Evolutionary conservation across 108 stramenopile genomes (phyloP).

Genomic region (Cyclotella sp.): DNA sequence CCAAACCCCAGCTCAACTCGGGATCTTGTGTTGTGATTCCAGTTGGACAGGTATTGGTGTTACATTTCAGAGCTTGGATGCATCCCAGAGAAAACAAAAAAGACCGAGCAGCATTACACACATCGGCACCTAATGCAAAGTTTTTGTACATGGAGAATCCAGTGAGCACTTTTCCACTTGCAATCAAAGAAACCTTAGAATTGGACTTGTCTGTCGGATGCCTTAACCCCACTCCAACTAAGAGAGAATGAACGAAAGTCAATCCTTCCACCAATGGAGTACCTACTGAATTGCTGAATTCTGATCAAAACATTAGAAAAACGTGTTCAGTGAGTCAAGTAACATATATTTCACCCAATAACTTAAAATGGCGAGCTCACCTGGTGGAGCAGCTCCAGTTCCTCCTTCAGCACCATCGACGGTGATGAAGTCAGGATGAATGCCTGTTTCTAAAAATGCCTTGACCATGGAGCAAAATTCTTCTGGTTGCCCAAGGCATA

Average conservation of each 20-base stretch:
- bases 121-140: constrained; percentile 85
- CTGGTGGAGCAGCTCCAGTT: constrained; percentile 92
- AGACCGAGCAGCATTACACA: constrained; percentile 80
- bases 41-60: constrained; percentile 90
- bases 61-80: constrained; percentile 92
- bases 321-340: not conserved
- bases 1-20: constrained; percentile 43
- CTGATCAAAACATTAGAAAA: not conserved
- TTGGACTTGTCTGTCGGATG: constrained; percentile 8
- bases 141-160: constrained; percentile 79
- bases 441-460: constrained; percentile 68
- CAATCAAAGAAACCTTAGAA: constrained; percentile 69
- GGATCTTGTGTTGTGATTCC: constrained; percentile 85
- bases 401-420: constrained; percentile 90
- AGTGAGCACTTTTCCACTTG: constrained; percentile 75
- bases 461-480: constrained; percentile 69
- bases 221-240: constrained; percentile 78
- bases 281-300: constrained; percentile 83
- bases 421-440: constrained; percentile 81
- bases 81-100: constrained; percentile 88
- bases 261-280: constrained; percentile 85
- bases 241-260: constrained; percentile 63
- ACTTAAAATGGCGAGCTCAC: not conserved
- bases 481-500: constrained; percentile 78
- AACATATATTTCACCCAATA: not conserved